Base-by-base conservation (phyloP, 345 rosid genomes). In the Orychophragmus violaceus region DNA sequence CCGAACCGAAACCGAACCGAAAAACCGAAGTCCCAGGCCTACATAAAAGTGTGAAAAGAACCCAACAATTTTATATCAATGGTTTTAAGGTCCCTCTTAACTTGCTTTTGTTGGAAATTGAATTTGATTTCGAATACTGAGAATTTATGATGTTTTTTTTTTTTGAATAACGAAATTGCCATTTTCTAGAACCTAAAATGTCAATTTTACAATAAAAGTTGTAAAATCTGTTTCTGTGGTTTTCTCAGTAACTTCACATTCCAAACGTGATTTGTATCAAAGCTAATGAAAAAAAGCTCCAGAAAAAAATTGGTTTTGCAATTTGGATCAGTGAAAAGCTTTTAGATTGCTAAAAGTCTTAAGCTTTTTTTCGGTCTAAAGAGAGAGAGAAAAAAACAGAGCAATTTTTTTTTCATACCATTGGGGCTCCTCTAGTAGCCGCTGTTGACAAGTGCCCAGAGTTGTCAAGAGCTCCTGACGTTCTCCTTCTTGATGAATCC, bases 401-500 rank as follows among this genome's bases (percentile, higher is more conserved):
- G 59, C 48, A 61, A 59, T 12, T 32, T 19, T 41, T 19, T 41
- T 14, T n/a, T 70, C 72, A 68, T 84, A 91, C 99, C 78, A 78
- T 52, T n/a, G 78, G 57, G 56, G 6, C 75, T 62, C 51, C n/a
- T n/a, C n/a, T 66, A 23, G 7, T 21, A 67, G 24, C 28, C 23
- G 37, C 69, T 91, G 96, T 77, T 17, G 89, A 78, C 64, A 71
- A 79, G 58, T 80, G 84, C 50, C 81, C 91, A 30, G 92, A 72
- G 77, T 75, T 81, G 23, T 81, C 64, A 24, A 81, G 65, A 48
- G 84, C 84, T 23, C 90, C 95, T 24, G 97, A 87, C 58, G 78
- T 49, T 75, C 97, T 84, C 75, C 83, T 77, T 63, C 91, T 64
- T 36, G 96, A 77, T 30, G 87, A 78, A 78, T 90, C 97, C 81